Conservation (phyloP, 306 rosid species). For the Cicer cuneatum region DNA sequence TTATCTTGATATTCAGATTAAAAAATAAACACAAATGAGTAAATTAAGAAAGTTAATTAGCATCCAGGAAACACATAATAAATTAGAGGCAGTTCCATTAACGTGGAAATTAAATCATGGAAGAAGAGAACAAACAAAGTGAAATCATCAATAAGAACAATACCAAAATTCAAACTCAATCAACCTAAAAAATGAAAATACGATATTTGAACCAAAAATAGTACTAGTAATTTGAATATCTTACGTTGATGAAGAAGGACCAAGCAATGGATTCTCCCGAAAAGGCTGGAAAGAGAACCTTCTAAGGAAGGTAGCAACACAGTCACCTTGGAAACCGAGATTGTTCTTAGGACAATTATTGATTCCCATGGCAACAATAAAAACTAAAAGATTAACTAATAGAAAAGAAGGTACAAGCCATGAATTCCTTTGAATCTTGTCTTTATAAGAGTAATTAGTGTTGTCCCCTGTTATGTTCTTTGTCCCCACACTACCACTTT, state of each 20-base stretch:
- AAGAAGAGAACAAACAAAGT: not conserved
- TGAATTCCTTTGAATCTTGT: constrained; percentile 64
- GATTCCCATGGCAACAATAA: constrained; percentile 65
- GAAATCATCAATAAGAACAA: constrained; percentile 16
- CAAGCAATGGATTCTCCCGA: constrained; percentile 80
- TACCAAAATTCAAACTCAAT: constrained; percentile 14
- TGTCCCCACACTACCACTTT: constrained; percentile 50
- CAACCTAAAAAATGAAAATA: not conserved
- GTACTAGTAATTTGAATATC: not conserved
- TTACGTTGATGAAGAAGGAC: constrained; percentile 85
- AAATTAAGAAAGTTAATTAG: too few species aligned
- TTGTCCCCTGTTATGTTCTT: constrained; percentile 46
- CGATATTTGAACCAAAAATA: constrained; percentile 8
- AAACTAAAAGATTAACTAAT: constrained; percentile 66
- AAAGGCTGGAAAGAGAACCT: constrained; percentile 81
- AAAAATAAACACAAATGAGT: too few species aligned
- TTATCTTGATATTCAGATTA: too few species aligned
- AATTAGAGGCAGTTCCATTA: too few species aligned
- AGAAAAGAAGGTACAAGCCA: constrained; percentile 82
- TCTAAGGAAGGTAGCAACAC: constrained; percentile 70
- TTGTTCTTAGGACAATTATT: constrained; percentile 71
- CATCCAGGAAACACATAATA: too few species aligned
- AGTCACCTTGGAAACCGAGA: constrained; percentile 48
- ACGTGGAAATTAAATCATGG: not conserved
- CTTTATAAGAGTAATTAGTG: constrained; percentile 27